Percentiles rank a stretch among this genome's conserved stretches.
Evolutionary conservation across 805 yeast species (phyloP).

Genomic region (Saitoella complicata): DNA sequence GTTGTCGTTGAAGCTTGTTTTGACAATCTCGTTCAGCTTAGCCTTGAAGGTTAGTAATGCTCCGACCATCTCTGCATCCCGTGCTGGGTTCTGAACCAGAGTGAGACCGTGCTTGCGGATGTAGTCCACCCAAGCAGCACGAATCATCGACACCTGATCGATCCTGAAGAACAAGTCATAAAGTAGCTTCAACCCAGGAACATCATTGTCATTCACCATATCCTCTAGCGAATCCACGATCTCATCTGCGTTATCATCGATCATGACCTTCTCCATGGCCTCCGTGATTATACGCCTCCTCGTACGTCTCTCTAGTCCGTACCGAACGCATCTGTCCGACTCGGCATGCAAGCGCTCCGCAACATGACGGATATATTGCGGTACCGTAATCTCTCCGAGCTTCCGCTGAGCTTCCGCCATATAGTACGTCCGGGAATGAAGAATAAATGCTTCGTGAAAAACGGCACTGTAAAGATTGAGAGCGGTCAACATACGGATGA

Average conservation of each 20-base stretch:
- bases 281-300: slow-evolving; percentile 4
- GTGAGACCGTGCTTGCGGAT: slow-evolving; percentile 7
- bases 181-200: slow-evolving; percentile 2
- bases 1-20: slow-evolving; percentile 4
- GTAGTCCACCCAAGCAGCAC: slow-evolving; percentile 8
- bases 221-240: slow-evolving; percentile 8
- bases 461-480: slow-evolving; percentile 5
- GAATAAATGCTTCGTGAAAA: slow-evolving; percentile 7
- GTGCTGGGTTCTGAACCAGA: slow-evolving; percentile 9
- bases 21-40: slow-evolving; percentile 7
- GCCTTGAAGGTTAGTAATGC: slow-evolving; percentile 8
- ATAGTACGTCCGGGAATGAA: slow-evolving; percentile 7
- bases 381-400: slow-evolving; percentile 1
- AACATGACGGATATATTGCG: slow-evolving; percentile 7
- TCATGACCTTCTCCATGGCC: slow-evolving; percentile 5
- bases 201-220: slow-evolving; percentile 5
- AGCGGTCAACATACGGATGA: slow-evolving; percentile 6
- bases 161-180: slow-evolving; percentile 5
- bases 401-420: slow-evolving; percentile 3
- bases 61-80: slow-evolving; percentile 11
- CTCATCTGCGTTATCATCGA: neutral
- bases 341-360: slow-evolving; percentile 4
- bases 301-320: slow-evolving; percentile 5
- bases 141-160: slow-evolving; percentile 1
- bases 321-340: slow-evolving; percentile 5